These are phyloP conservation scores for Dichotomopilus funicola DNA, from an alignment of 2,329 filamentous ascomycete genomes.

Conservation along the genomic window DNA sequence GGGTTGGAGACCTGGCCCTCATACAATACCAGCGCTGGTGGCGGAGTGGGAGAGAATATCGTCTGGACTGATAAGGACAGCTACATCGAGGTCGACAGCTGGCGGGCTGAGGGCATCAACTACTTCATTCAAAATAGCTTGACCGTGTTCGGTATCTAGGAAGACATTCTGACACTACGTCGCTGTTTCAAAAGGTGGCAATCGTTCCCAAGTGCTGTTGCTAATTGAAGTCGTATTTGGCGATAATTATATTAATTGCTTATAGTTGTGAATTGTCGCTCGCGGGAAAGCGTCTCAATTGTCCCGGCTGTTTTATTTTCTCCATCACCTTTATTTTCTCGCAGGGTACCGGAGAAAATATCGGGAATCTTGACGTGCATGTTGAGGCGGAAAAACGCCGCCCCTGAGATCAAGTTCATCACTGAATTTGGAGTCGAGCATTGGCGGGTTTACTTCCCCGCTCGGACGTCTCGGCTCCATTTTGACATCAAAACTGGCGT, in stretches of 20 bases:
- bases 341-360: too few relatives aligned
- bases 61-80: slow-evolving; percentile 5
- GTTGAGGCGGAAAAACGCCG: too few relatives aligned
- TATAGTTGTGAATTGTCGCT: too few relatives aligned
- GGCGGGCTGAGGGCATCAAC: slow-evolving; percentile 4
- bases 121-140: background rate
- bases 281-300: too few relatives aligned
- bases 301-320: too few relatives aligned
- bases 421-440: background rate
- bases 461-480: background rate
- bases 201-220: too few relatives aligned
- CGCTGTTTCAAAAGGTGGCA: background rate
- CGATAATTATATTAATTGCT: background rate
- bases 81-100: slow-evolving; percentile 2
- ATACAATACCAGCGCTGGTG: slow-evolving; percentile 1
- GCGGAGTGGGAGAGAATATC: slow-evolving; percentile 1
- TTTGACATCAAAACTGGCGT: background rate
- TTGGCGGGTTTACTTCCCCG: background rate
- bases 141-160: background rate
- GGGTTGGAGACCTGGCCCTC: background rate
- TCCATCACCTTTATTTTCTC: too few relatives aligned
- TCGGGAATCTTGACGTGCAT: too few relatives aligned
- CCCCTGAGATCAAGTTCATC: too few relatives aligned
- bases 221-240: too few relatives aligned
- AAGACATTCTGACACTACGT: background rate